A percentile compares a stretch with the other conserved stretches of the same genome.
Conservation (phyloP, 1,139 yeast genomes). For the Saccharomycopsis phalli region DNA sequence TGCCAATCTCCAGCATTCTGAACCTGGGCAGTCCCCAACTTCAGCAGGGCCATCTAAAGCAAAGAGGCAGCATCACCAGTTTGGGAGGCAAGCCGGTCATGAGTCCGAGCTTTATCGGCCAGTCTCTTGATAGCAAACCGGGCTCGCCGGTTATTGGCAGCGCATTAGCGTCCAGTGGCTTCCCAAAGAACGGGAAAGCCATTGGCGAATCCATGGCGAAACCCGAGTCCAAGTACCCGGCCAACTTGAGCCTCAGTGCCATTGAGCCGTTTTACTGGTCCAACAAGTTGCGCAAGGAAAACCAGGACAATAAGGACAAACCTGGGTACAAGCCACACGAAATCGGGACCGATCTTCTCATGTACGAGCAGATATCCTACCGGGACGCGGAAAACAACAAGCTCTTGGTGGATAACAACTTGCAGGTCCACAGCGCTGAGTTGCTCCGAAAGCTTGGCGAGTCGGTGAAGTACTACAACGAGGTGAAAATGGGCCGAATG, state of each 20-base stretch:
- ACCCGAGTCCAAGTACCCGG: neutral
- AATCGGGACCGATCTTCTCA: slow-evolving; percentile 35
- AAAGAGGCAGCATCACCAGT: neutral
- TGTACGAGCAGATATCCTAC: slow-evolving; percentile 51
- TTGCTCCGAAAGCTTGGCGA: slow-evolving; percentile 38
- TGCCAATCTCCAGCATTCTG: neutral
- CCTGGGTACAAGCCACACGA: slow-evolving; percentile 2
- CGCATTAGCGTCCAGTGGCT: too few relatives aligned
- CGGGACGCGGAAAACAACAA: slow-evolving; percentile 37
- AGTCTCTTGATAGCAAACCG: neutral
- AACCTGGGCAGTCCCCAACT: neutral
- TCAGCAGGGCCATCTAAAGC: neutral
- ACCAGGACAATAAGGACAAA: slow-evolving; percentile 28
- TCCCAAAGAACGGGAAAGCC: neutral
- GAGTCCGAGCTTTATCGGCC: neutral
- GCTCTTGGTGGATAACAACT: slow-evolving; percentile 2
- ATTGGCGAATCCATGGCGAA: neutral
- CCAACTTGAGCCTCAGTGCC: slow-evolving; percentile 25
- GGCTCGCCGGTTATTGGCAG: neutral
- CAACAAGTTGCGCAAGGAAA: slow-evolving; percentile 34
- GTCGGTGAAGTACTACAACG: slow-evolving; percentile 39
- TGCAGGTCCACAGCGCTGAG: slow-evolving; percentile 26
- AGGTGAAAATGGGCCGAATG: slow-evolving; percentile 45
- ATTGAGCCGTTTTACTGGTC: slow-evolving; percentile 45
- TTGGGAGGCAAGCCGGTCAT: neutral